phyloP scores from a whole-genome alignment of 352 stramenopile genomes.

The Phytopythium montanum region DNA sequence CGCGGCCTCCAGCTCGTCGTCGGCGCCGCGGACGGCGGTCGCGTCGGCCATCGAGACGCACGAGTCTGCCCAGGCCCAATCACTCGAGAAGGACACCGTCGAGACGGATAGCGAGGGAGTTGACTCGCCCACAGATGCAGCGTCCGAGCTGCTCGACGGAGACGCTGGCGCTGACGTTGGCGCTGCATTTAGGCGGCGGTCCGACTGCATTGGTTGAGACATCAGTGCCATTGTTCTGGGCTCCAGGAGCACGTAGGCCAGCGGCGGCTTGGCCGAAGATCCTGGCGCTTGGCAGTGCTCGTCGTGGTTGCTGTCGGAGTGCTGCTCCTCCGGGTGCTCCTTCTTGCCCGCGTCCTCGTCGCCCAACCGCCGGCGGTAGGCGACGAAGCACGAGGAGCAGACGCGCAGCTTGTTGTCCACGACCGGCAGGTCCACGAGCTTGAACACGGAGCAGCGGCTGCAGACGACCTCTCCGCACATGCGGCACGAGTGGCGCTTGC shows the following conservation, averaged over 20 bases:
- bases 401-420: slow-evolving; percentile 62
- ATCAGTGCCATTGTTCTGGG: slow-evolving; percentile 8
- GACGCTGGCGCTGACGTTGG: slow-evolving; percentile 3
- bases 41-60: slow-evolving; percentile 11
- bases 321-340: slow-evolving; percentile 9
- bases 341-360: slow-evolving; percentile 14
- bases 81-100: slow-evolving; percentile 18
- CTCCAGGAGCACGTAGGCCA: slow-evolving; percentile 1
- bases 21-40: slow-evolving; percentile 1
- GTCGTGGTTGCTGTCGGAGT: not conserved
- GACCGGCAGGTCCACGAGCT: slow-evolving; percentile 53
- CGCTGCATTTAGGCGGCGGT: not conserved
- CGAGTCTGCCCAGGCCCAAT: slow-evolving; percentile 20
- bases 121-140: slow-evolving; percentile 26
- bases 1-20: slow-evolving; percentile 63
- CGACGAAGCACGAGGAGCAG: slow-evolving; percentile 69
- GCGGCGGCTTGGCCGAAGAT: not conserved
- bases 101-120: not conserved
- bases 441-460: slow-evolving; percentile 72
- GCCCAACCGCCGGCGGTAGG: slow-evolving; percentile 46
- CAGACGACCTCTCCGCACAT: slow-evolving; percentile 83
- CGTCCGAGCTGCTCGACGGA: slow-evolving; percentile 24
- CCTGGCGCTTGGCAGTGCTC: too few relatives aligned
- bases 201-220: slow-evolving; percentile 1
- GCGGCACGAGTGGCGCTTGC: slow-evolving; percentile 74